Base-by-base conservation (phyloP, 1,284 basidiomycete genomes). In the Rhodofomes roseus region DNA sequence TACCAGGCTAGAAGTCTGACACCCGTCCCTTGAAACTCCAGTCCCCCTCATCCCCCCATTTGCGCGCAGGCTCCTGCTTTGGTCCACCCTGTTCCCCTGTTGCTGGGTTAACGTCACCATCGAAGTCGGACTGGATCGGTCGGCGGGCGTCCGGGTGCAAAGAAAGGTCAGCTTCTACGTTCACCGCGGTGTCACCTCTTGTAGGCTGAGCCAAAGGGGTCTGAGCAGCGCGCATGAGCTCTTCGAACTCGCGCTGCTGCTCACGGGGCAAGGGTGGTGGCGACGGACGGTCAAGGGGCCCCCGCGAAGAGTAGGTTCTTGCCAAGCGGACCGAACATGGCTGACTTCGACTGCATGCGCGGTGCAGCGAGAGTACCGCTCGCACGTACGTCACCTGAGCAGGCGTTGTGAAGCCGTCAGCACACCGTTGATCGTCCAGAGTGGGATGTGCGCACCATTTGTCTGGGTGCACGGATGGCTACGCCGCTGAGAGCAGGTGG, bases 11-110 rank as follows among this genome's bases (percentile, higher is more conserved):
- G 73, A 93, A 93, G 74, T 93, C 90, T 16, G 90, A 89, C 16
- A 91, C 90, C 18, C 90, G 79, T 22, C 90, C 90, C 67, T 90
- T 90, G 76, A 87, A 89, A 67, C 90, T 93, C 90, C 90, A 93
- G 66, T 93, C 90, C 3, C 88, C 88, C 58, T 80, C 79, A 36
- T 78, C 74, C 27, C 75, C 75, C 85, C 86, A 90, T 53, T 76
- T 79, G 50, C 76, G 71, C 9, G 91, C 83, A 6, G 90, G 90
- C 69, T 93, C 91, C 36, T 77, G 77, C 74, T 92, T 92, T 31
- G 90, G 90, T 0, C 90, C 90, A 2, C 87, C 89, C 57, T 80
- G 75, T 71, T 93, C 90, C 20, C 91, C 91, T 1, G 91, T 93
- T 1, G 64, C 66, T 1, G 90, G 90, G 66, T 93, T 92, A 22